Percentiles rank a stretch among this genome's conserved stretches.
These are phyloP conservation scores for Rhizophagus clarus DNA, from an alignment of 192 early-diverging fungal genomes.

Conservation along the genomic window DNA sequence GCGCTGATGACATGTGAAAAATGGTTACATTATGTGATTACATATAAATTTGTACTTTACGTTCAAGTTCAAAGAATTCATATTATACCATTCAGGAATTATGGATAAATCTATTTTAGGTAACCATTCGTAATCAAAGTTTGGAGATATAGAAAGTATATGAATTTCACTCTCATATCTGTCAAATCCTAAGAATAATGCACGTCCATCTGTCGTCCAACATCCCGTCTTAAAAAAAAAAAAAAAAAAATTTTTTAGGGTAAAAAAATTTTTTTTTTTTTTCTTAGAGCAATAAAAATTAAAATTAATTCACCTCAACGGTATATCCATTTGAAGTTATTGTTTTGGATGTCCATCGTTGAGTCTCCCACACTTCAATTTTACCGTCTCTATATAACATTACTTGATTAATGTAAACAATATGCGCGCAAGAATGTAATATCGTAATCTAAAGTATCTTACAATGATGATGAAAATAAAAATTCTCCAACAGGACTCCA, in stretches of 20 bases:
- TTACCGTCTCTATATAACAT: constrained; percentile 9
- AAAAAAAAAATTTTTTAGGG: neutral
- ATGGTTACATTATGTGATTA: neutral
- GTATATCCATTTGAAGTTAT: neutral
- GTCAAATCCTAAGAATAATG: neutral
- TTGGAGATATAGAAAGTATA: constrained; percentile 13
- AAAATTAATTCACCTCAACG: neutral
- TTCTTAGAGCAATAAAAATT: neutral
- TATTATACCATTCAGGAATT: constrained; percentile 11
- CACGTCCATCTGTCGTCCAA: constrained; percentile 18
- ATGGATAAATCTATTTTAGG: neutral
- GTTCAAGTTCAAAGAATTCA: neutral
- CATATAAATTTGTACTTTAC: neutral
- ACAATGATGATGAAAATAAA: constrained; percentile 26
- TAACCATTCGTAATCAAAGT: constrained; percentile 22
- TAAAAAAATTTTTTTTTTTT: no score
- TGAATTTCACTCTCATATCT: neutral
- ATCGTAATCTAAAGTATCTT: neutral
- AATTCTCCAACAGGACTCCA: constrained; percentile 26
- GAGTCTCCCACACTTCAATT: constrained; percentile 27
- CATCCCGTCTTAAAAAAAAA: constrained; percentile 10
- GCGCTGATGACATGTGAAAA: neutral
- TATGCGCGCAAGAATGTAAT: neutral
- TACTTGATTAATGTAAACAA: neutral
- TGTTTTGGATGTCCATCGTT: constrained; percentile 25